Evolutionary conservation across 306 rosid species (phyloP).

Genomic region (Cicer bijugum): DNA sequence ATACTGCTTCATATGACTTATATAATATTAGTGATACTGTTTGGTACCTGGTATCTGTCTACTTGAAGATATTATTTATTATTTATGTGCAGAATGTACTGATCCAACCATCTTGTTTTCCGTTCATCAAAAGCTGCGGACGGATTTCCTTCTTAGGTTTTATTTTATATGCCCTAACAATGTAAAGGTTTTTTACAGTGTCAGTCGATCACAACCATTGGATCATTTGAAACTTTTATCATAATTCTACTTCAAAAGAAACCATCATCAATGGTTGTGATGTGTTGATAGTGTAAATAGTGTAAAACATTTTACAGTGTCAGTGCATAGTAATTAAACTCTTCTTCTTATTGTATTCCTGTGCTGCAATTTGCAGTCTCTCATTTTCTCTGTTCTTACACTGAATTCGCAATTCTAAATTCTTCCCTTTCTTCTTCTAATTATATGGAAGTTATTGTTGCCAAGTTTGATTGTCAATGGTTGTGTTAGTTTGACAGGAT

Average conservation of each 20-base stretch:
- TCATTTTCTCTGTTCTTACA: slow-evolving; percentile 2
- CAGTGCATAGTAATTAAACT: too few relatives aligned
- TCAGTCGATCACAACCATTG: too few relatives aligned
- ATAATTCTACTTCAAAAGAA: too few relatives aligned
- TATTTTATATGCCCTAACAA: too few relatives aligned
- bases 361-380: slow-evolving; percentile 5
- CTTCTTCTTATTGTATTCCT: not conserved
- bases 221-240: too few relatives aligned
- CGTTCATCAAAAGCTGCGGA: slow-evolving; percentile 30
- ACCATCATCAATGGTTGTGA: too few relatives aligned
- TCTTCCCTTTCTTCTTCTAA: not conserved
- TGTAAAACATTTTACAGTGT: too few relatives aligned
- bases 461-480: slow-evolving; percentile 20
- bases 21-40: slow-evolving; percentile 13
- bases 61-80: slow-evolving; percentile 32
- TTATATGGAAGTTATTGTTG: slow-evolving; percentile 10
- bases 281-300: too few relatives aligned
- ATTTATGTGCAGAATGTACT: not conserved
- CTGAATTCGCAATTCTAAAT: slow-evolving; percentile 20
- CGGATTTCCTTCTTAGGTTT: not conserved
- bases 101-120: slow-evolving; percentile 10
- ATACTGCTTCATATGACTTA: slow-evolving; percentile 5
- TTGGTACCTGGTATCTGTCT: slow-evolving; percentile 2
- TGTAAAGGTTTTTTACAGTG: too few relatives aligned
- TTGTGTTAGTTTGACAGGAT: slow-evolving; percentile 23